Base-by-base conservation (phyloP, 495 filamentous ascomycete species). In the Podospora pseudocomata region DNA sequence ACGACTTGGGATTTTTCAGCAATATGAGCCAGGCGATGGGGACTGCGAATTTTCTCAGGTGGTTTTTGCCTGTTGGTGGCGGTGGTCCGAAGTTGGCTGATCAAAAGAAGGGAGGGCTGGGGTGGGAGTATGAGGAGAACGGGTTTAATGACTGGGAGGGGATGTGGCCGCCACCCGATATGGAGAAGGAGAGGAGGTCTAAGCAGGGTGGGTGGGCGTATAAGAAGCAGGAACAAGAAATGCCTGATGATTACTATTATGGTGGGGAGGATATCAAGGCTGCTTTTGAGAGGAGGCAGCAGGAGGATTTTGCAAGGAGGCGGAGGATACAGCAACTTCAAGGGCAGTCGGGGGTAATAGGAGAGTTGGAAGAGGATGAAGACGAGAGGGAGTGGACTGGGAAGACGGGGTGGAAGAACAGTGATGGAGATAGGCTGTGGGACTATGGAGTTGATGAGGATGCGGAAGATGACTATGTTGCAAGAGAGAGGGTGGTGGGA, bases 391-490 rank as follows among this genome's bases (percentile, higher is more conserved):
- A 71, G 26, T 71, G 63, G 11, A 67, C 71, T 4, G 75, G 70
- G 23, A 70, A 64, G 11, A 67, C 72, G 55, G 84, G 79, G 6
- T 98, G 95, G 95, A 86, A 82, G 5, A 94, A 97, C 70, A 84
- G 88, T 0, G 94, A 97, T 56, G 95, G 95, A 4, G 93, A 97
- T 71, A 82, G 88, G 9, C 81, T 98, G 44, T 83, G 88, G 57
- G 95, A 99, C 74, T 99, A 93, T 76, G 95, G 95, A 2, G 92
- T 97, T 0, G 93, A 97, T 71, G 91, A 92, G 71, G 91, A 93
- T 9, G 86, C 82, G 9, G 92, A 96, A 72, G 39, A 49, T 13
- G 39, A 49, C 39, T 13, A 49, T 49, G 39, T 49, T 2, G 13
- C 39, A 49, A 49, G 9, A 13, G 89, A 88, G 67, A 89, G 91